Base-by-base conservation (phyloP, 1,139 yeast species). In the Hemisphaericaspora subhashii region DNA sequence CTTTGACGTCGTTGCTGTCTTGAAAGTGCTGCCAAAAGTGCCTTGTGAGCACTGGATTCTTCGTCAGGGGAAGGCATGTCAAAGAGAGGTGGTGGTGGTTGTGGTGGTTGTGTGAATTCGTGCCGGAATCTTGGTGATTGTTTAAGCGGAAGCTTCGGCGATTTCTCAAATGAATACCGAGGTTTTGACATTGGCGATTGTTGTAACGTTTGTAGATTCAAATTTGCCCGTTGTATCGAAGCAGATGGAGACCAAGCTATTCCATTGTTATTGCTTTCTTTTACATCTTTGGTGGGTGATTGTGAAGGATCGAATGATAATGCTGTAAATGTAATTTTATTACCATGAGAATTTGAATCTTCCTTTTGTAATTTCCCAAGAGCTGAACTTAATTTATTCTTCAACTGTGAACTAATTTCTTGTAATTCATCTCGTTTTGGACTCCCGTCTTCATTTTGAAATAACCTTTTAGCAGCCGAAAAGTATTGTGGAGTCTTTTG, bases 1-100 rank as follows among this genome's bases (percentile, higher is more conserved):
- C 28, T 29, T 25, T 60, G 45, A 23, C 57, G 46, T 32, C 41
- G 36, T 38, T 55, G 45, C 39, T 62, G 67, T 35, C 72, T 47
- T 8, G 62, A 56, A 29, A 69, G 52, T 1, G 76, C 72, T 1
- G 74, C 74, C 47, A 68, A 53, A 33, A 71, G 56, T 3, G 76
- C 77, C 44, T 60, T 61, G 41, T 70, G 76, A 5, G 76, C 76
- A 48, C 72, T 67, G 12, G 66, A 52, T 43, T 68, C 74, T 44
- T 66, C 73, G 36, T 67, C 68, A 1, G 44, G 44, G 4, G 44
- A 41, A 10, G 44, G 44, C 40, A 50, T 41, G 26, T 43, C 40
- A 20, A 27, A 35, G 8, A 41, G 12, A 43, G 49, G 23, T 27
- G 29, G 37, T n/a, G 18, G 14, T 17, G 12, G 10, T 11, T 11